phyloP scores from a whole-genome alignment of 768 basidiomycete species.

The Rubroboletus satanas region DNA sequence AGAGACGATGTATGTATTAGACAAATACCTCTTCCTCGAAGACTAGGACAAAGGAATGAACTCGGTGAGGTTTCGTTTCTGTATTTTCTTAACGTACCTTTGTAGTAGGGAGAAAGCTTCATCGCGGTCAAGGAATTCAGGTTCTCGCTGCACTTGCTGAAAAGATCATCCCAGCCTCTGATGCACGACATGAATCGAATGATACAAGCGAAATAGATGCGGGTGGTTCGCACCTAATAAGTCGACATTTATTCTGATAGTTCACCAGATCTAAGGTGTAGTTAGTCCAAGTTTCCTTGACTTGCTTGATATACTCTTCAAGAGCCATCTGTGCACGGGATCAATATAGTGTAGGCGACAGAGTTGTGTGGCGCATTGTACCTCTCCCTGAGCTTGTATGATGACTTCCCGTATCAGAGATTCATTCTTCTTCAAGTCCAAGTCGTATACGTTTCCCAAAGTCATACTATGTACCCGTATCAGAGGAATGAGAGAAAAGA shows the following conservation, averaged over 20 bases:
- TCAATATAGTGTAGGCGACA: conserved; percentile 6
- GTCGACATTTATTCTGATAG: conserved; percentile 97
- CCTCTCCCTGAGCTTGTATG: conserved; percentile 96
- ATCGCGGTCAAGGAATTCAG: conserved; percentile 93
- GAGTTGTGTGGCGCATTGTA: conserved; percentile 26
- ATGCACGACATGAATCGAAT: conserved; percentile 7
- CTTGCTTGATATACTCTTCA: conserved; percentile 93
- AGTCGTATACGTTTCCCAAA: conserved; percentile 92
- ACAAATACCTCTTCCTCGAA: conserved; percentile 78
- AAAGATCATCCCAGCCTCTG: conserved; percentile 96
- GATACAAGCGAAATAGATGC: not conserved
- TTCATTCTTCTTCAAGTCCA: conserved; percentile 95
- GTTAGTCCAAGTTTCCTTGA: conserved; percentile 95
- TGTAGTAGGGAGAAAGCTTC: conserved; percentile 98
- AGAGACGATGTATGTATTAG: not conserved
- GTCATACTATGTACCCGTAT: conserved; percentile 65
- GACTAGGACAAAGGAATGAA: conserved; percentile 41
- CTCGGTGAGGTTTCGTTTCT: not conserved
- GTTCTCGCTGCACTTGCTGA: conserved; percentile 96
- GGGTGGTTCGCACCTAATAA: conserved; percentile 62
- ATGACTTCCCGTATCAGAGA: conserved; percentile 89
- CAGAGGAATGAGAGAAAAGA: not conserved
- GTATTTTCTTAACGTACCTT: conserved; percentile 49
- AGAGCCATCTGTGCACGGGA: conserved; percentile 71
- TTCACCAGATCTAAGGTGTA: conserved; percentile 96